Conservation (phyloP, 2,329 filamentous ascomycete genomes). For the Alternaria metachromatica region DNA sequence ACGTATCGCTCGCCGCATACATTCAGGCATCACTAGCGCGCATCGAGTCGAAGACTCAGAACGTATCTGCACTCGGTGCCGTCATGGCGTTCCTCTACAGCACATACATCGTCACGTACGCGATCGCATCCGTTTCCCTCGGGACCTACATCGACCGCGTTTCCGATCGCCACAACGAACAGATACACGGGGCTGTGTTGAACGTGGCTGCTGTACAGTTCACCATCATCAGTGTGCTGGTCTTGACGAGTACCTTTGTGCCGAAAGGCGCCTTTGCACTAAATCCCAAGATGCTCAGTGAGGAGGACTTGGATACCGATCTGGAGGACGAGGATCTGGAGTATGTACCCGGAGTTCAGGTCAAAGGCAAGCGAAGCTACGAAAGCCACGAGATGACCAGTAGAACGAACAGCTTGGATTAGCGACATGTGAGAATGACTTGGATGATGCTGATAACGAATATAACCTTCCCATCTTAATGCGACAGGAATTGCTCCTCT, state of each 20-base stretch:
- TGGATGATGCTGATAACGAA: background rate
- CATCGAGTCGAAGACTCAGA: conserved; percentile 53
- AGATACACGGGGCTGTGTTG: conserved; percentile 52
- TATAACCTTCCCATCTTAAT: background rate
- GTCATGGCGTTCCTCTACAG: conserved; percentile 62
- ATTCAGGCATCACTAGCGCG: conserved; percentile 59
- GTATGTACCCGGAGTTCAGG: conserved; percentile 26
- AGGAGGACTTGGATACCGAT: conserved; percentile 48
- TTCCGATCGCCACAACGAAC: conserved; percentile 44
- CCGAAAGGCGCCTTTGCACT: conserved; percentile 54
- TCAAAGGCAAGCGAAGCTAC: conserved; percentile 25
- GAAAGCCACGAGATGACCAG: conserved; percentile 35
- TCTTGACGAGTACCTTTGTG: conserved; percentile 56
- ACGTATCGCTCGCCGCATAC: conserved; percentile 60
- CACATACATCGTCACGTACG: conserved; percentile 58
- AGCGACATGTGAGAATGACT: background rate
- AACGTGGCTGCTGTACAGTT: conserved; percentile 59
- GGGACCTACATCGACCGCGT: conserved; percentile 56
- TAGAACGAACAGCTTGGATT: conserved; percentile 21
- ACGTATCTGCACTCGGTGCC: conserved; percentile 58
- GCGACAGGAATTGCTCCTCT: background rate
- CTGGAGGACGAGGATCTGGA: conserved; percentile 36
- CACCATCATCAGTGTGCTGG: conserved; percentile 52
- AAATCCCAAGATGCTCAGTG: conserved; percentile 54
- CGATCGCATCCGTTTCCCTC: conserved; percentile 54